Conservation (phyloP, 2,329 filamentous ascomycete genomes). For the Zymoseptoria passerinii region DNA sequence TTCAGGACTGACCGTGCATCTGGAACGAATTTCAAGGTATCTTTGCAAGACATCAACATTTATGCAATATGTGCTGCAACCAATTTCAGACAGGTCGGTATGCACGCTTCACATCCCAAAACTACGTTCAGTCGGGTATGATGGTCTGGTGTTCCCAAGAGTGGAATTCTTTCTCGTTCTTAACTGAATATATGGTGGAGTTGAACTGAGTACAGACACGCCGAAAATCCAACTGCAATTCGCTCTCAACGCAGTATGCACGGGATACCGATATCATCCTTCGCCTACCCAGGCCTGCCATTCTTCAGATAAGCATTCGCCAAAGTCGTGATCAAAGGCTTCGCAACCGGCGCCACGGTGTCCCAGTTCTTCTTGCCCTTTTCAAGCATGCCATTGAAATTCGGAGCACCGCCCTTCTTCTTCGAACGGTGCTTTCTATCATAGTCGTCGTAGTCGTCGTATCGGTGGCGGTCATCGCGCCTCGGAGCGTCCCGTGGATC, state of each 20-base stretch:
- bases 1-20: neutral
- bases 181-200: neutral
- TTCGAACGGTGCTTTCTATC: conserved; percentile 6
- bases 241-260: neutral
- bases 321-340: conserved; percentile 22
- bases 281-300: conserved; percentile 3
- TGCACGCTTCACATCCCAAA: neutral
- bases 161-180: neutral
- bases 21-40: neutral
- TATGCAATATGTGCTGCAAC: neutral
- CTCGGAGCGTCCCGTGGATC: conserved; percentile 9
- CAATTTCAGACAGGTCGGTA: neutral
- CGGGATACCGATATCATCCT: neutral
- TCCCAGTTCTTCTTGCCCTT: conserved; percentile 27
- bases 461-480: conserved; percentile 7
- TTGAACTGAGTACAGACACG: neutral
- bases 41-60: neutral
- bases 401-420: conserved; percentile 10
- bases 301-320: conserved; percentile 24
- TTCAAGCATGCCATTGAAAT: conserved; percentile 20
- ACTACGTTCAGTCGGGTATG: neutral
- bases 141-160: neutral
- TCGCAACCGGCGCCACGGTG: conserved; percentile 25
- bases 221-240: neutral
- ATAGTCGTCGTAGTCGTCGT: conserved; percentile 15